Base-by-base conservation (phyloP, 78 protist genomes). In the Guillardia theta region DNA sequence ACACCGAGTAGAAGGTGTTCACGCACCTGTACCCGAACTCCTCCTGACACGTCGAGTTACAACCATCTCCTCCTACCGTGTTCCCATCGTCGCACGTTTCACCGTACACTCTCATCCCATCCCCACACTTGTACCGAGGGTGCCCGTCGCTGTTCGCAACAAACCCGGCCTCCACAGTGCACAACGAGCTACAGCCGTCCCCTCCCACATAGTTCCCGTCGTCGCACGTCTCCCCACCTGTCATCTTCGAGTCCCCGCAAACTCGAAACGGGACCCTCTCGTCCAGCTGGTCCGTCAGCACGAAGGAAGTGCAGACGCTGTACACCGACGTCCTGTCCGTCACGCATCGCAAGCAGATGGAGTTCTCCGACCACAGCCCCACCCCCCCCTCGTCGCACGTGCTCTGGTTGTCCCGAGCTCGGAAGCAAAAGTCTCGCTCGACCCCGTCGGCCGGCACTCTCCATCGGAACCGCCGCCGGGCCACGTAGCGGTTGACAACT, bases 51-150 rank as follows among this genome's bases (percentile, higher is more conserved):
- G 21, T 48, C 46, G 4, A 4, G 64, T 41, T 48, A 41, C 93
- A 88, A 18, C 93, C 93, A 43, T 88, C 93, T 18, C 62, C 62
- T 36, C 1, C 6, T 27, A 4, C 8, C 30, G 47, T 2, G 39
- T 48, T 46, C 6, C 64, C 64, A 43, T 88, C 93, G 64, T 88
- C 93, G 93, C 93, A 88, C 93, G 30, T 22, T 64, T 88, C 93
- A 24, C 43, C 24, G 48, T 27, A 27, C 33, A 70, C 87, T 36
- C 37, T 48, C 50, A 78, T 1, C 37, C 50, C 45, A 8, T 78
- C 90, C 30, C 90, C 90, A 19, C 90, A 78, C 53, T 12, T 37
- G 50, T 10, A 4, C 53, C 24, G 48, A 8, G 8, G 93, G 24
- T 54, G 93, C 46, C 64, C 93, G 45, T 18, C 15, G 53, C 41